Evolutionary conservation across 805 yeast genomes (phyloP).

Genomic region (Ogataea allantospora): DNA sequence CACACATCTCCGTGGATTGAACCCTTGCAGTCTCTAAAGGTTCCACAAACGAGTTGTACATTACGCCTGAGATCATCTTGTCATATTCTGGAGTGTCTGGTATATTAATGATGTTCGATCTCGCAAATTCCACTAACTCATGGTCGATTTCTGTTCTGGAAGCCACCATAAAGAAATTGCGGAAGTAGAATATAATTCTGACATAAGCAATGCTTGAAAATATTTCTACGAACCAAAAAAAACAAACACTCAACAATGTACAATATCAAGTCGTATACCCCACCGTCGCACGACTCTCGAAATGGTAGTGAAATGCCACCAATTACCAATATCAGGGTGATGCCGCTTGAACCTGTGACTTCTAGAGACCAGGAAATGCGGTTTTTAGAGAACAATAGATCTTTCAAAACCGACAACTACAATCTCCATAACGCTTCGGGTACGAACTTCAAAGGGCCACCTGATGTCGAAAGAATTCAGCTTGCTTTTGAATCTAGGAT

Average conservation of each 20-base stretch:
- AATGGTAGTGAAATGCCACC: slow-evolving; percentile 8
- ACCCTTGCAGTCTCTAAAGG: slow-evolving; percentile 35
- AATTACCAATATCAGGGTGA: slow-evolving; percentile 16
- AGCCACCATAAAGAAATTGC: background rate
- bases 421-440: slow-evolving; percentile 34
- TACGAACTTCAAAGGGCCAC: slow-evolving; percentile 51
- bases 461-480: slow-evolving; percentile 61
- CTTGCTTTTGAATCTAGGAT: slow-evolving; percentile 69
- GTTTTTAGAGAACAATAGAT: slow-evolving; percentile 31
- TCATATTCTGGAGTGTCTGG: slow-evolving; percentile 44
- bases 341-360: slow-evolving; percentile 34
- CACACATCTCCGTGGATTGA: slow-evolving; percentile 37
- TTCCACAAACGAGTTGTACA: slow-evolving; percentile 34
- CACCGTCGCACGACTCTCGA: slow-evolving; percentile 12
- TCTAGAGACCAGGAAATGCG: slow-evolving; percentile 35
- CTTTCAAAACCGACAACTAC: slow-evolving; percentile 31
- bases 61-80: slow-evolving; percentile 52
- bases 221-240: slow-evolving; percentile 6
- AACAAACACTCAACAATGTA: slow-evolving; percentile 12
- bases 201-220: slow-evolving; percentile 1
- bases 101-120: slow-evolving; percentile 16
- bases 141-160: slow-evolving; percentile 4
- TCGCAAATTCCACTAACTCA: slow-evolving; percentile 22
- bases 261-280: slow-evolving; percentile 16
- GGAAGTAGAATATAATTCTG: background rate